These are phyloP conservation scores for Coemansia sp. DNA, from an alignment of 192 early-diverging fungal species.

Conservation along the genomic window DNA sequence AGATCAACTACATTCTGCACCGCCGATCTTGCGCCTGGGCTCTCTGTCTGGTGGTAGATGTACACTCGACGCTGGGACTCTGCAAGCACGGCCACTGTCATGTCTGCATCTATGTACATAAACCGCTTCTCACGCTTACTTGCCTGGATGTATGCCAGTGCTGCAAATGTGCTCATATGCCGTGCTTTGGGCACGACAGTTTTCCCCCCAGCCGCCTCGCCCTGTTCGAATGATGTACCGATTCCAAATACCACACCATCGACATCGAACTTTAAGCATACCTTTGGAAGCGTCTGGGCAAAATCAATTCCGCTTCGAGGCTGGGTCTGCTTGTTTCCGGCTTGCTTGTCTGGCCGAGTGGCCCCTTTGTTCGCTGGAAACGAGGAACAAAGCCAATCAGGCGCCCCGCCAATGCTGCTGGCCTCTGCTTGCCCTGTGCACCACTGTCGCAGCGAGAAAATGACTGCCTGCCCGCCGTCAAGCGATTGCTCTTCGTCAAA, in stretches of 20 bases:
- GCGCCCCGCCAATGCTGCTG: constrained; percentile 55
- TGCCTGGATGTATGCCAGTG: constrained; percentile 74
- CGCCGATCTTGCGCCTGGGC: constrained; percentile 8
- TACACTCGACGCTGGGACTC: constrained; percentile 49
- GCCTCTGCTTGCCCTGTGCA: constrained; percentile 37
- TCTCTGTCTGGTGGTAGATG: constrained; percentile 36
- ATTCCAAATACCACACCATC: constrained; percentile 70
- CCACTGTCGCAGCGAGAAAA: constrained; percentile 52
- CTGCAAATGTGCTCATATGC: constrained; percentile 67
- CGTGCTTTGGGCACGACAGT: background rate
- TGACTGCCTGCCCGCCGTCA: constrained; percentile 14
- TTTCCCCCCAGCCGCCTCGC: constrained; percentile 1
- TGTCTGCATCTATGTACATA: constrained; percentile 60
- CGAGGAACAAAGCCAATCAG: constrained; percentile 65
- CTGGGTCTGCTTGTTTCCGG: too few species aligned
- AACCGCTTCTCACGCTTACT: constrained; percentile 73
- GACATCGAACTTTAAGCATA: constrained; percentile 68
- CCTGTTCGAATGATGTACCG: constrained; percentile 4
- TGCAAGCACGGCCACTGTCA: constrained; percentile 41
- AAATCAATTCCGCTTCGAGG: background rate
- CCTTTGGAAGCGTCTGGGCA: constrained; percentile 42
- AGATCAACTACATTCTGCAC: constrained; percentile 49
- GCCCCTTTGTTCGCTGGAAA: constrained; percentile 21
- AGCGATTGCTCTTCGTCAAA: constrained; percentile 23
- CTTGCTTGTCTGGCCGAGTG: background rate